phyloP scores from a whole-genome alignment of 1,284 basidiomycete genomes.

The Heterobasidion occidentale region DNA sequence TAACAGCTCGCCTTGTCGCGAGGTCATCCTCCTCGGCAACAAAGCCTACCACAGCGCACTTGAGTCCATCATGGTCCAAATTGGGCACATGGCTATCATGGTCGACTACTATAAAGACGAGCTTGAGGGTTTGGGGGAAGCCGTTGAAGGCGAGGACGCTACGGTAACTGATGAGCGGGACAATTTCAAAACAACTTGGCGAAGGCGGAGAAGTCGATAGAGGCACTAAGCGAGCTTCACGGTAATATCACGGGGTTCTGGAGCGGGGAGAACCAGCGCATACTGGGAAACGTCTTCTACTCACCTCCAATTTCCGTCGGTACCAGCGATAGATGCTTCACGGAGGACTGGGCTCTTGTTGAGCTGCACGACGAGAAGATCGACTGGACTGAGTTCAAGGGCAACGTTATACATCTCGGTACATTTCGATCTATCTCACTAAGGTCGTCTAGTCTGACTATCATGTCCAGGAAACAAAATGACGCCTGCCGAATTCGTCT shows the following conservation, averaged over 20 bases:
- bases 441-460: no score
- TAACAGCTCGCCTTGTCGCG: constrained; percentile 20
- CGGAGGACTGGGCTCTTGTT: constrained; percentile 24
- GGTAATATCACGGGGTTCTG: no score
- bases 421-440: constrained; percentile 6
- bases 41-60: constrained; percentile 20
- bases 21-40: constrained; percentile 27
- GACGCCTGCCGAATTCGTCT: not conserved
- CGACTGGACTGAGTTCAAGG: constrained; percentile 20
- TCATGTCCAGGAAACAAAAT: not conserved
- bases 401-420: constrained; percentile 27
- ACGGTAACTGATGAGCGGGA: constrained; percentile 17
- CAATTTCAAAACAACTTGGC: constrained; percentile 15
- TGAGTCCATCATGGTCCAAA: constrained; percentile 20
- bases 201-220: constrained; percentile 18
- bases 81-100: constrained; percentile 15
- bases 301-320: constrained; percentile 18
- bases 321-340: constrained; percentile 15
- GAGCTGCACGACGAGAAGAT: constrained; percentile 21
- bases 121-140: constrained; percentile 16
- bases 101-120: constrained; percentile 17
- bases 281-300: constrained; percentile 25
- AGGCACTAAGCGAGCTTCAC: no score
- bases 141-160: constrained; percentile 15
- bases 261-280: no score